Percentiles rank a stretch among this genome's conserved stretches.
Conservation (phyloP, 176 grass and related monocot genomes). For the Rhynchospora breviuscula region DNA sequence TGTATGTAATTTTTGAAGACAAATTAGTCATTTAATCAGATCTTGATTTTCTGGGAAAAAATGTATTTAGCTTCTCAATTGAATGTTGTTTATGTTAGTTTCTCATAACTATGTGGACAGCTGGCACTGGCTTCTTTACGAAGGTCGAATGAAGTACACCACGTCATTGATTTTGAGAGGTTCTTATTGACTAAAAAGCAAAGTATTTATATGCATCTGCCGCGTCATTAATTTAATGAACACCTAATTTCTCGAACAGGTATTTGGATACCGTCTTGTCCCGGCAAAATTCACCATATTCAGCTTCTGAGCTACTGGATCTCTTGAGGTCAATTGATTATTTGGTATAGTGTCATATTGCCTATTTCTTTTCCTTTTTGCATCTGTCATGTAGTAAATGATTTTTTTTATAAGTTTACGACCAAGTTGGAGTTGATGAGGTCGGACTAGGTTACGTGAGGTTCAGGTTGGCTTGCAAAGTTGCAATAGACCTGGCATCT, state of each 20-base stretch:
- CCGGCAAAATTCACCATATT: constrained; percentile 40
- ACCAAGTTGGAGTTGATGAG: neutral
- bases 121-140: constrained; percentile 84
- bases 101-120: constrained; percentile 43
- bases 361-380: neutral
- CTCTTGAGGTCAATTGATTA: constrained; percentile 46
- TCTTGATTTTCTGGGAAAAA: neutral
- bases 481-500: no score
- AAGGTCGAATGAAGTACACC: constrained; percentile 57
- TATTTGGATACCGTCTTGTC: constrained; percentile 70
- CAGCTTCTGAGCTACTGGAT: constrained; percentile 51
- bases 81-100: constrained; percentile 19
- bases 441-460: neutral
- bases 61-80: constrained; percentile 21
- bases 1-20: neutral
- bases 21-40: constrained; percentile 15
- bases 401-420: neutral
- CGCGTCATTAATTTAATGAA: constrained; percentile 21
- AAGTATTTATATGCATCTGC: constrained; percentile 23
- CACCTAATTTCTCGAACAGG: constrained; percentile 39
- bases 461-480: neutral
- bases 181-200: constrained; percentile 7
- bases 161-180: constrained; percentile 79
- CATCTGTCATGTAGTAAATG: neutral
- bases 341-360: constrained; percentile 44